Conservation (phyloP, 2,329 filamentous ascomycete species). For the Penicillium digitatum region DNA sequence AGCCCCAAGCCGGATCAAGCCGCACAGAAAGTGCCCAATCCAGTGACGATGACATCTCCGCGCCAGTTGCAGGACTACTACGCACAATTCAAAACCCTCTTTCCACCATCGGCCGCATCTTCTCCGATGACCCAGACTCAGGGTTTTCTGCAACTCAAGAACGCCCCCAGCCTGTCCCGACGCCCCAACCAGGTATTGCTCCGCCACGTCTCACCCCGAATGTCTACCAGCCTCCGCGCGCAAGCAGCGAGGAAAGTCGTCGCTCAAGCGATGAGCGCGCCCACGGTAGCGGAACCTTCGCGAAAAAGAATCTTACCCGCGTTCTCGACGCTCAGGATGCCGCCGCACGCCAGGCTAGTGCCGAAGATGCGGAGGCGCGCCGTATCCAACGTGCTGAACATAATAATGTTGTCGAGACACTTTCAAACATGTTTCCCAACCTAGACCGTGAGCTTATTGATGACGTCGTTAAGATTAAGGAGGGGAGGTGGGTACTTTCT, state of each 20-base stretch:
- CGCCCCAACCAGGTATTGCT: conserved; percentile 44
- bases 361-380: conserved; percentile 81
- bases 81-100: conserved; percentile 88
- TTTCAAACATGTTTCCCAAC: conserved; percentile 95
- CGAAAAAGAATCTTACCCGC: conserved; percentile 32
- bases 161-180: conserved; percentile 36
- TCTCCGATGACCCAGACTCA: conserved; percentile 64
- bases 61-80: conserved; percentile 77
- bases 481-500: conserved; percentile 68
- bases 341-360: conserved; percentile 83
- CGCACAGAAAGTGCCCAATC: conserved; percentile 34
- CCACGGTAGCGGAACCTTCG: conserved; percentile 11
- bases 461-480: conserved; percentile 92
- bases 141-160: conserved; percentile 26
- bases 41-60: conserved; percentile 63
- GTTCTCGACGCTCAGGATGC: conserved; percentile 74
- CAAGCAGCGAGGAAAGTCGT: conserved; percentile 34
- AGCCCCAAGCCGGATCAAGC: conserved; percentile 53
- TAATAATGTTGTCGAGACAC: conserved; percentile 83
- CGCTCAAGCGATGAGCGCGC: conserved; percentile 25
- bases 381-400: conserved; percentile 81
- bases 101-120: conserved; percentile 89
- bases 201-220: conserved; percentile 51
- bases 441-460: conserved; percentile 91
- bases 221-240: conserved; percentile 43